A percentile compares a stretch with the other conserved stretches of the same genome.
phyloP scores from a whole-genome alignment of 257 asterid genomes.

The Fraxinus quadrangulata region DNA sequence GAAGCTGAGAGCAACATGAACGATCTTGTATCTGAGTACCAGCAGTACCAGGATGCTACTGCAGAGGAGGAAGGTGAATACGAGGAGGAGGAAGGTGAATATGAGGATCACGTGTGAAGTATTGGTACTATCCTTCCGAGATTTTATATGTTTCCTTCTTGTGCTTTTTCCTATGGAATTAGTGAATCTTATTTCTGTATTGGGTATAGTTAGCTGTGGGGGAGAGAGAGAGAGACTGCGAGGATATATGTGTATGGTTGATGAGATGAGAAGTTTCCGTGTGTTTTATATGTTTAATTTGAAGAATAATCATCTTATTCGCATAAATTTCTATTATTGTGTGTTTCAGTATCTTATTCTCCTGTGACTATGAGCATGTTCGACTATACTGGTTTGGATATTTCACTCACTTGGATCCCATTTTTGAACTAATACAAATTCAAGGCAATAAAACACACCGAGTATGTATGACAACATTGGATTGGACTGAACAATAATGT shows the following conservation, averaged over 20 bases:
- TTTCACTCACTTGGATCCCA: not conserved
- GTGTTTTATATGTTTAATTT: not conserved
- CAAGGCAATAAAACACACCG: not conserved
- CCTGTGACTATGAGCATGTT: too few relatives aligned
- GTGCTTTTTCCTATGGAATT: not conserved
- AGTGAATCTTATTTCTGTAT: not conserved
- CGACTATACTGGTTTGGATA: not conserved
- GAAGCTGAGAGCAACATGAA: slow-evolving; percentile 12
- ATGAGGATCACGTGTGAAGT: slow-evolving; percentile 5
- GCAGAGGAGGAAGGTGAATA: slow-evolving; percentile 17
- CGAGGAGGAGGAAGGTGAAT: slow-evolving; percentile 14
- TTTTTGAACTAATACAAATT: not conserved
- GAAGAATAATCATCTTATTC: not conserved
- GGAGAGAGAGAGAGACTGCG: not conserved
- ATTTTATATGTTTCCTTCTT: not conserved
- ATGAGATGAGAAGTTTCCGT: not conserved
- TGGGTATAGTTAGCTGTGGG: not conserved
- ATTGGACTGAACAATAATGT: not conserved
- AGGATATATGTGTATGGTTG: not conserved
- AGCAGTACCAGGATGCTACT: slow-evolving; percentile 23
- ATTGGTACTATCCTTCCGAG: not conserved
- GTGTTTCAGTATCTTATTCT: not conserved
- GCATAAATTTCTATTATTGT: not conserved
- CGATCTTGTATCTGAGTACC: slow-evolving; percentile 14
- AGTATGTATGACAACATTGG: not conserved